phyloP scores from a whole-genome alignment of 1,284 basidiomycete species.

The Schizophyllum amplum region DNA sequence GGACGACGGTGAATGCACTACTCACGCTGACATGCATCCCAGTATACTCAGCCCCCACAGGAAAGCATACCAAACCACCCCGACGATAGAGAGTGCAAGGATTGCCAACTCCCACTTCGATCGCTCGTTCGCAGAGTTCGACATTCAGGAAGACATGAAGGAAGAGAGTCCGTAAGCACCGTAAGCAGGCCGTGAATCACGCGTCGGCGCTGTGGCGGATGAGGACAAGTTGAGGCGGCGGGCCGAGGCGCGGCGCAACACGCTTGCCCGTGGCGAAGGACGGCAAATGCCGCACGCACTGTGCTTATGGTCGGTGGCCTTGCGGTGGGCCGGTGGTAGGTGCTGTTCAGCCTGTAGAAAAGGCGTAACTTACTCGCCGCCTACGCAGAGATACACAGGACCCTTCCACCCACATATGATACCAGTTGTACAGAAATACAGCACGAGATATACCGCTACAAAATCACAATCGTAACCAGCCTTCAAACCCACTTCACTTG shows the following conservation, averaged over 20 bases:
- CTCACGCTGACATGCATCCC: conserved; percentile 77
- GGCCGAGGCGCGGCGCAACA: too few species aligned
- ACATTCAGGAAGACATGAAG: neutral
- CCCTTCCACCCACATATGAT: neutral
- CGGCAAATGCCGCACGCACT: neutral
- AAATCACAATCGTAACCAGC: neutral
- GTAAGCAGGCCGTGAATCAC: neutral
- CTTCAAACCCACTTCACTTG: conserved; percentile 9
- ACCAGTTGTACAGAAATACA: neutral
- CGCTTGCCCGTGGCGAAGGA: neutral
- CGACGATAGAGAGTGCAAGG: conserved; percentile 30
- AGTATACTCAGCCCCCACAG: conserved; percentile 73
- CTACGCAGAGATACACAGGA: too few species aligned
- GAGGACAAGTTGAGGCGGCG: neutral
- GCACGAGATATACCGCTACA: neutral
- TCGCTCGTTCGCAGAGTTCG: neutral
- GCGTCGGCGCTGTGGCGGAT: neutral
- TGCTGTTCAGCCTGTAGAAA: too few species aligned
- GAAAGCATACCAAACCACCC: conserved; percentile 62
- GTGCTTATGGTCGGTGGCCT: neutral
- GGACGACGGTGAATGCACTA: conserved; percentile 13
- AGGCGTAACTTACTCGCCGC: too few species aligned
- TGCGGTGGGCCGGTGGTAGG: neutral
- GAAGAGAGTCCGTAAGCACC: neutral
- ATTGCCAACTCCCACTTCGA: neutral